A percentile compares a stretch with the other conserved stretches of the same genome.
Evolutionary conservation across 257 asterid genomes (phyloP).

Genomic region (Gentiana straminea): DNA sequence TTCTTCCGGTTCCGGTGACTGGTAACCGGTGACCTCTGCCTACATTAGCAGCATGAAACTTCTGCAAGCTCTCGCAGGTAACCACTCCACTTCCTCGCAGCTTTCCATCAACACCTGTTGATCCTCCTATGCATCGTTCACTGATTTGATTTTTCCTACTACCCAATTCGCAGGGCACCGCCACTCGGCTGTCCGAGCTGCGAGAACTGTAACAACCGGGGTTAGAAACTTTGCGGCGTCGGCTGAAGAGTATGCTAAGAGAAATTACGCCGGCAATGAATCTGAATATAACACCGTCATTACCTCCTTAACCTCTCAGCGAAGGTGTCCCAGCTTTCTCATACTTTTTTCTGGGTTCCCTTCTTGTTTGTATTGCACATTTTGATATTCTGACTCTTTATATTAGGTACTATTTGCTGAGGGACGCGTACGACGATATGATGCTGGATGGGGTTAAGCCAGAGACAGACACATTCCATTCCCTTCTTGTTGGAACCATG

Average conservation of each 20-base stretch:
- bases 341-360: slow-evolving; percentile 4
- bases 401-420: slow-evolving; percentile 56
- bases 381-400: neutral
- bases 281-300: slow-evolving; percentile 75
- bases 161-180: slow-evolving; percentile 31
- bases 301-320: slow-evolving; percentile 52
- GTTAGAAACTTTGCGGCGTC: slow-evolving; percentile 54
- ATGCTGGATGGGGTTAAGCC: slow-evolving; percentile 98
- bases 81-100: neutral
- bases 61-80: slow-evolving; percentile 49
- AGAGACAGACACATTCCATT: slow-evolving; percentile 86
- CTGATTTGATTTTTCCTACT: neutral
- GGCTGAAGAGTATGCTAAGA: slow-evolving; percentile 51
- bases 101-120: neutral
- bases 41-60: slow-evolving; percentile 33
- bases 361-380: neutral
- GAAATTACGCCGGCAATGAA: slow-evolving; percentile 76
- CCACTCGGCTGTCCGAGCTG: slow-evolving; percentile 32
- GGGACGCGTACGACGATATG: slow-evolving; percentile 98
- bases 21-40: neutral
- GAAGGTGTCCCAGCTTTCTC: slow-evolving; percentile 31
- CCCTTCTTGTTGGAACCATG: slow-evolving; percentile 86
- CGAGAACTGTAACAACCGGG: slow-evolving; percentile 19
- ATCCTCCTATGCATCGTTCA: neutral
- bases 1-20: too few relatives aligned